phyloP scores from a whole-genome alignment of 1,284 basidiomycete genomes.

The Sporisorium iseilematis-ciliati region DNA sequence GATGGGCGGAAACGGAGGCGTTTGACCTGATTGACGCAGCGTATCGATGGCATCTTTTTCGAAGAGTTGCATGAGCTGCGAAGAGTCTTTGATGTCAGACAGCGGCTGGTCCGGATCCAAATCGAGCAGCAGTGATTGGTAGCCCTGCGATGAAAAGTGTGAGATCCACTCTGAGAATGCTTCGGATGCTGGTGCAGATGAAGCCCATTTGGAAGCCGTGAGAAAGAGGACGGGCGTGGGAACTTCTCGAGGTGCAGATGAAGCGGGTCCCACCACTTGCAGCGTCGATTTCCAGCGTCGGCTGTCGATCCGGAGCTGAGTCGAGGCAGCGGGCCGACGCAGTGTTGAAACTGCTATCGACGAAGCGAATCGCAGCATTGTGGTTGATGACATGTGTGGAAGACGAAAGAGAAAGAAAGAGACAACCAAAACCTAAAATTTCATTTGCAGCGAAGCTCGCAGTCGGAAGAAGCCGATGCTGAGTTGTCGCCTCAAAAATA shows the following conservation, averaged over 20 bases:
- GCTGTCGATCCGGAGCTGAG: constrained; percentile 12
- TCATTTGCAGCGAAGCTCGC: too few relatives aligned
- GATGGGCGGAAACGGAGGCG: constrained; percentile 60
- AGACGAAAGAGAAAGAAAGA: not conserved
- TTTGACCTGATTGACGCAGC: constrained; percentile 29
- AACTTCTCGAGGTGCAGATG: constrained; percentile 50
- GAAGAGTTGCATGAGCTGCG: constrained; percentile 39
- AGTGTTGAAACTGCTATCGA: constrained; percentile 19
- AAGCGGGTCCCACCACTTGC: constrained; percentile 17
- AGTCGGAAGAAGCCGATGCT: constrained; percentile 4
- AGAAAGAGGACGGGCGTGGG: constrained; percentile 65
- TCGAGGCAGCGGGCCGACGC: not conserved
- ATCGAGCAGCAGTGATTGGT: constrained; percentile 53
- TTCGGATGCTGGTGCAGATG: constrained; percentile 22
- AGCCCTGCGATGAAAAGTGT: constrained; percentile 49
- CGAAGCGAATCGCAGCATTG: constrained; percentile 19
- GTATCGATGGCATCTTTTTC: constrained; percentile 49
- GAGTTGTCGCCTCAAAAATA: not conserved
- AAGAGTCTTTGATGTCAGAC: constrained; percentile 27
- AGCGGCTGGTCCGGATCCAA: constrained; percentile 50
- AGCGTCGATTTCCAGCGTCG: constrained; percentile 37
- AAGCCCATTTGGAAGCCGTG: constrained; percentile 58
- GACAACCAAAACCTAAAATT: not conserved
- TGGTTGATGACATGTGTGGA: not conserved
- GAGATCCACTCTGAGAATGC: constrained; percentile 32